Evolutionary conservation across 805 yeast species (phyloP), one percentile per base, ranked within the genome.

Genomic region (Hermanozyma aechmeae): DNA sequence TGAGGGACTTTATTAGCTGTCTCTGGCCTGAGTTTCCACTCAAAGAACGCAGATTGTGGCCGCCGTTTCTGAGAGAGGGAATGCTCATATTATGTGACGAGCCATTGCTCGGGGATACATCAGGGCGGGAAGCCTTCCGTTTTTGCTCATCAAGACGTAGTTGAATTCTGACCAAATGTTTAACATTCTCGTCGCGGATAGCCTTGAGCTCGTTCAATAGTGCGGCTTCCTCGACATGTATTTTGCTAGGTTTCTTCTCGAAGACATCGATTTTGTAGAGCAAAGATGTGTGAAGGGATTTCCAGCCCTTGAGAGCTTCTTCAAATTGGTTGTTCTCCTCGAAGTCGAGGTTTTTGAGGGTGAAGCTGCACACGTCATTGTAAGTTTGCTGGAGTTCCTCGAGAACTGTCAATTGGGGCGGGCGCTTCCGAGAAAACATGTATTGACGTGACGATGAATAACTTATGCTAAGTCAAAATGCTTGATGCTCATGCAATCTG

Each of bases 261-360:
- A 40, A 79, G 40, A 30, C 49, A 35, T 76, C 82, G 24, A 78
- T 52, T 40, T 72, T 72, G 45, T 60, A 71, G 27, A 73, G 60
- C 2, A 76, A 61, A 27, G 71, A 67, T 2, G 81, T 73, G 37
- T 76, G 83, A n/a, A 81, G 52, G 2, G 75, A 60, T 39, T 75
- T 79, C 87, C 89, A 79, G 3, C 87, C 87, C 34, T 68, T 71
- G 13, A 78, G 52, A 2, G 86, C 80, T 12, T 68, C 72, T 28
- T 62, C 68, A 25, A 63, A 50, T 13, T 68, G 62, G 19, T 65
- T 59, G 13, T 60, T 56, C 34, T 79, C 79, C 42, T 80, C 86
- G 13, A 74, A 46, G 3, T 73, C 61, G 28, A 76, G 45, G 49
- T 76, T 73, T 35, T 65, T 59, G 29, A 79, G 61, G 4, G 83